These are phyloP conservation scores for Mucor velutinosus DNA, from an alignment of 371 early-diverging fungal species.

Conservation along the genomic window DNA sequence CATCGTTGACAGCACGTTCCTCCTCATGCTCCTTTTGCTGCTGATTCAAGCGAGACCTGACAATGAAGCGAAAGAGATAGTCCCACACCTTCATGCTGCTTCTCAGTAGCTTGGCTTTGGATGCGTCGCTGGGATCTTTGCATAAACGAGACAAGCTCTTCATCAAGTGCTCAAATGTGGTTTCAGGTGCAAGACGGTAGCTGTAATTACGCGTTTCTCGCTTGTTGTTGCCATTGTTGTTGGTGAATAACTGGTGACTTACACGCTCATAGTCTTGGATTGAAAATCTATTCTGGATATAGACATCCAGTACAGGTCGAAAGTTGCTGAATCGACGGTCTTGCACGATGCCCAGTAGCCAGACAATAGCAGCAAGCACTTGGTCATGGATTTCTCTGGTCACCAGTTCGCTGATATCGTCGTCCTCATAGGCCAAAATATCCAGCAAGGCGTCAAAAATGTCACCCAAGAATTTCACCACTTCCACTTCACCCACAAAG, in stretches of 20 bases:
- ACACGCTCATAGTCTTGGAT: constrained; percentile 27
- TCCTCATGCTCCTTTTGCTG: constrained; percentile 39
- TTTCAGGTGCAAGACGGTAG: constrained; percentile 13
- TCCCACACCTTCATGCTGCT: constrained; percentile 74
- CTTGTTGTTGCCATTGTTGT: neutral
- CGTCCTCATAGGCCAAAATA: constrained; percentile 45
- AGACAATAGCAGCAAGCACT: constrained; percentile 59
- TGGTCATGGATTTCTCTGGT: constrained; percentile 29
- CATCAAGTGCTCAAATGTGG: constrained; percentile 44
- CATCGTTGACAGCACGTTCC: constrained; percentile 33
- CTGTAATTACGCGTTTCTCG: constrained; percentile 5
- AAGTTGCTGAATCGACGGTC: constrained; percentile 71
- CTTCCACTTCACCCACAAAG: constrained; percentile 69
- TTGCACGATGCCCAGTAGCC: constrained; percentile 61
- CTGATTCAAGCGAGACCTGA: constrained; percentile 46
- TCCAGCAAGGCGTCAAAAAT: constrained; percentile 70
- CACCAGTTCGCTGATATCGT: neutral
- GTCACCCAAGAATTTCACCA: constrained; percentile 69
- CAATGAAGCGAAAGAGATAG: constrained; percentile 64
- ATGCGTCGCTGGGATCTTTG: constrained; percentile 42
- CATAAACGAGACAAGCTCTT: constrained; percentile 51
- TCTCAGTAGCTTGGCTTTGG: constrained; percentile 56
- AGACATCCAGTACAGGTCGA: constrained; percentile 62
- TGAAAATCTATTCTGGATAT: constrained; percentile 60
- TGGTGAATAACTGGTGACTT: neutral